Evolutionary conservation across 2,329 filamentous ascomycete species (phyloP).

Genomic region (Aspergillus floridensis): DNA sequence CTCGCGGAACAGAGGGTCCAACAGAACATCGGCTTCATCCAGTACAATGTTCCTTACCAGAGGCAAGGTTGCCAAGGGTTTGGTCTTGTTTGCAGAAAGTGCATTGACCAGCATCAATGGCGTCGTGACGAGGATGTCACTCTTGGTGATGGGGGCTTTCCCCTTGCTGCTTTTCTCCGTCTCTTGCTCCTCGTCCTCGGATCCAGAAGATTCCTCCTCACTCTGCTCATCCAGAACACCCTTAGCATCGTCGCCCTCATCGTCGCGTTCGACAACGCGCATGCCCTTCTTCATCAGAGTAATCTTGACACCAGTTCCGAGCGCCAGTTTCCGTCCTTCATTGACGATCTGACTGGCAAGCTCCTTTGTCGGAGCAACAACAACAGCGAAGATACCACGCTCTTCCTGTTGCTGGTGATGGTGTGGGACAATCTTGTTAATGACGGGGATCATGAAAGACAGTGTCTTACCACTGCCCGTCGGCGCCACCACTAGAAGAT

Average conservation of each 20-base stretch:
- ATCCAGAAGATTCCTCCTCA: constrained; percentile 38
- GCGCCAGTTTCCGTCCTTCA: constrained; percentile 78
- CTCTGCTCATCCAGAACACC: constrained; percentile 41
- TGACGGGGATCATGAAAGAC: constrained; percentile 82
- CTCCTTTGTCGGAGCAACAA: constrained; percentile 78
- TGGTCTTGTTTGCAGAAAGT: constrained; percentile 51
- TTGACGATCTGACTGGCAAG: constrained; percentile 76
- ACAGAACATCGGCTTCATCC: constrained; percentile 91
- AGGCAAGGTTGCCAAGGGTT: constrained; percentile 54
- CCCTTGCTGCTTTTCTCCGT: constrained; percentile 27
- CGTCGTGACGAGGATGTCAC: constrained; percentile 77
- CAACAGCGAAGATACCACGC: constrained; percentile 64
- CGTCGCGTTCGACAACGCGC: constrained; percentile 56
- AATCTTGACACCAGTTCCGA: constrained; percentile 74
- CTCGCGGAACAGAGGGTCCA: constrained; percentile 85
- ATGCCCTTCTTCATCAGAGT: constrained; percentile 84
- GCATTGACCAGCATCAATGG: constrained; percentile 76
- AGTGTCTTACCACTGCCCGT: constrained; percentile 97
- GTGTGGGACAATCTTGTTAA: constrained; percentile 68
- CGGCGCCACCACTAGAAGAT: constrained; percentile 85
- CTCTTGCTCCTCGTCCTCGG: constrained; percentile 32
- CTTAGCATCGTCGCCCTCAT: constrained; percentile 37
- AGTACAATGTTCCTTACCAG: constrained; percentile 73
- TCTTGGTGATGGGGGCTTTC: constrained; percentile 59
- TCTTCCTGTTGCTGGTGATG: constrained; percentile 51